phyloP scores from a whole-genome alignment of 2,329 filamentous ascomycete species.

The Alternaria triticina region DNA sequence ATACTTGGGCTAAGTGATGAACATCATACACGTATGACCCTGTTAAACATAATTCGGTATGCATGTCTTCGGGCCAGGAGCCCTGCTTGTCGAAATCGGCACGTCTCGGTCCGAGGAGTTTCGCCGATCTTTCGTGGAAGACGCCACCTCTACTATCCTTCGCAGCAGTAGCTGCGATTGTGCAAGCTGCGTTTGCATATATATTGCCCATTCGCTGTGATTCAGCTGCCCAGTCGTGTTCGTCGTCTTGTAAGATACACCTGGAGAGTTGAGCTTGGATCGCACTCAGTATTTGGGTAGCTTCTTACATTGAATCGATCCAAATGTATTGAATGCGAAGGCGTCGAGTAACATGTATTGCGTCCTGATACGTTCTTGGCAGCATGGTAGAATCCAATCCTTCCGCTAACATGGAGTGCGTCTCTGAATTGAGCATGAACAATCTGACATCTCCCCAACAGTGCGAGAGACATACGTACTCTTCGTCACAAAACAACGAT shows the following conservation, averaged over 20 bases:
- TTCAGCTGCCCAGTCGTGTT: not conserved
- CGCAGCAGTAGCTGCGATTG: not conserved
- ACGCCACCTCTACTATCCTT: not conserved
- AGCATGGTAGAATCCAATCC: not conserved
- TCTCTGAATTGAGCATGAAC: not conserved
- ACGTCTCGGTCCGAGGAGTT: not conserved
- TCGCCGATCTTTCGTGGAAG: accelerated
- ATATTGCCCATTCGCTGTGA: not conserved
- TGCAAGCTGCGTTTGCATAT: not conserved
- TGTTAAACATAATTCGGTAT: not conserved
- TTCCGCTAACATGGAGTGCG: not conserved
- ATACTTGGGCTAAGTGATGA: accelerated
- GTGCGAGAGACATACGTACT: not conserved
- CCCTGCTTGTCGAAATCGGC: not conserved
- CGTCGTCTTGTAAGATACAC: not conserved
- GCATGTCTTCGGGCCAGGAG: not conserved
- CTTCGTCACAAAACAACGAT: not conserved
- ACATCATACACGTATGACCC: not conserved
- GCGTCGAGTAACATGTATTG: not conserved
- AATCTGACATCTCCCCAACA: not conserved
- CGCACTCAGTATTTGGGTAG: not conserved
- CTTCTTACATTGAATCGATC: not conserved
- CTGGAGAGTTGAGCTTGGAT: not conserved
- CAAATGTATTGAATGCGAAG: not conserved
- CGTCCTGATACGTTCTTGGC: not conserved